These are phyloP conservation scores for Carpinus fangiana DNA, from an alignment of 306 rosid genomes.

Conservation along the genomic window DNA sequence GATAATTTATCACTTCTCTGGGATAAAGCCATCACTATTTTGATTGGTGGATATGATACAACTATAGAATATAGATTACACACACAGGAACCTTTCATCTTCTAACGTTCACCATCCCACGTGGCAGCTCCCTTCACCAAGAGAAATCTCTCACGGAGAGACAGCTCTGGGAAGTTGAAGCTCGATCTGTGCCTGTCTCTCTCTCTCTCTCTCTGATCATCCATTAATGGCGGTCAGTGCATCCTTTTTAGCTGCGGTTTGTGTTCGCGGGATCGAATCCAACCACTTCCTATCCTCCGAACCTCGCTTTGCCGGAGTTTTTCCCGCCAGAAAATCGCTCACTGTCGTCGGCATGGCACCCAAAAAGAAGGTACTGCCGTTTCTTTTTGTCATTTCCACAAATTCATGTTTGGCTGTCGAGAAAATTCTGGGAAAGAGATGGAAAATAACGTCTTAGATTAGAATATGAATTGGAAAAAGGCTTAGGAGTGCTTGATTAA, in stretches of 20 bases:
- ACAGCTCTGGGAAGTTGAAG: not conserved
- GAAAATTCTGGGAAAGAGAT: not conserved
- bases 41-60: conserved; percentile 55
- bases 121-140: conserved; percentile 50
- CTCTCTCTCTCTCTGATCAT: not conserved
- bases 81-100: not conserved
- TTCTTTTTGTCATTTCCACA: not conserved
- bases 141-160: not conserved
- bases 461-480: not conserved
- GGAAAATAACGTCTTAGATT: not conserved
- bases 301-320: conserved; percentile 21
- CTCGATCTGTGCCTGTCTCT: not conserved
- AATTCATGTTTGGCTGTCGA: not conserved
- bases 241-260: conserved; percentile 45
- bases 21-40: conserved; percentile 49
- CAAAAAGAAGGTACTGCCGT: conserved; percentile 54
- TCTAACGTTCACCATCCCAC: conserved; percentile 36
- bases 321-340: conserved; percentile 34
- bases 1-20: not conserved
- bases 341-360: conserved; percentile 77
- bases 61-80: conserved; percentile 23
- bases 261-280: conserved; percentile 34
- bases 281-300: conserved; percentile 30
- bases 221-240: conserved; percentile 63
- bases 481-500: not conserved